Percentiles rank a stretch among this genome's conserved stretches.
These are phyloP conservation scores for Geotrichum candidum DNA, from an alignment of 1,139 yeast genomes.

Conservation along the genomic window DNA sequence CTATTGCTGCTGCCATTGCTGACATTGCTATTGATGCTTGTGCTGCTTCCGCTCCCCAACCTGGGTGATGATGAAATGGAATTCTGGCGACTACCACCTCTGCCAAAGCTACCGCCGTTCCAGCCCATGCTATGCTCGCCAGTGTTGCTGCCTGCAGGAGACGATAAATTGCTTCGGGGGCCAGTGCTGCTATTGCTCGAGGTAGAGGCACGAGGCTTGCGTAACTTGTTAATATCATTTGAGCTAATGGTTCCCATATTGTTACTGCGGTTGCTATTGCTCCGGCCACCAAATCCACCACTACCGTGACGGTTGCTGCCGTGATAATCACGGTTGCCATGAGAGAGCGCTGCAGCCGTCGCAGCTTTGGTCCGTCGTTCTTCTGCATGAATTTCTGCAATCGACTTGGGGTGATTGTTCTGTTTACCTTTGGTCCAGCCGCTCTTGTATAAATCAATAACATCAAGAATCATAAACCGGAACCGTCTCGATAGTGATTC, in stretches of 20 bases:
- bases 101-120: constrained; percentile 25
- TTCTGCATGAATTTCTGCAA: constrained; percentile 83
- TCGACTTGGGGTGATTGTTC: constrained; percentile 85
- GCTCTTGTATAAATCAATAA: constrained; percentile 64
- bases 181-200: background rate
- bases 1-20: constrained; percentile 28
- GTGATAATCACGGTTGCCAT: background rate
- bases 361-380: background rate
- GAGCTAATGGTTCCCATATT: background rate
- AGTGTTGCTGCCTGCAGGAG: constrained; percentile 23
- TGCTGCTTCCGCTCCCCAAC: constrained; percentile 11
- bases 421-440: constrained; percentile 50
- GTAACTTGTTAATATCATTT: background rate
- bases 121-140: constrained; percentile 30
- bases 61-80: constrained; percentile 4
- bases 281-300: constrained; percentile 2
- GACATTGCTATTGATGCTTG: constrained; percentile 16
- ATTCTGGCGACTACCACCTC: constrained; percentile 20
- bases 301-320: background rate
- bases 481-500: constrained; percentile 71
- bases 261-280: background rate
- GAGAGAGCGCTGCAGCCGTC: background rate
- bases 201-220: constrained; percentile 2
- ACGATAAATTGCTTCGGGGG: background rate
- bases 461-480: constrained; percentile 82